phyloP scores from a whole-genome alignment of 2,329 filamentous ascomycete genomes.

The Didymella exigua region DNA sequence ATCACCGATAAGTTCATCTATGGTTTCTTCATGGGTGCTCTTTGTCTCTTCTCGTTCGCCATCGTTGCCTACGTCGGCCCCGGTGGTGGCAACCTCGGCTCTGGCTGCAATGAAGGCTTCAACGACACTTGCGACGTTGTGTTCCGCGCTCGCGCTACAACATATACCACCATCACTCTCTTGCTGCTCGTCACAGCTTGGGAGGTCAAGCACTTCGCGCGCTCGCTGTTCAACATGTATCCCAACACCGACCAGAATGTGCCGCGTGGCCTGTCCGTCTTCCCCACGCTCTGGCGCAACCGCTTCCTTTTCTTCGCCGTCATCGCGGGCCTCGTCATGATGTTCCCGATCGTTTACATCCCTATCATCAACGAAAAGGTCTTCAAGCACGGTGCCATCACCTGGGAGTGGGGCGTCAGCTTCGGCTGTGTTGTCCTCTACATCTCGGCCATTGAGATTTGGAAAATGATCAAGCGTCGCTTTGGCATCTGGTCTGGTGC shows the following conservation, averaged over 20 bases:
- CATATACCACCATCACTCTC: slow-evolving; percentile 53
- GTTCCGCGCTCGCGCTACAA: slow-evolving; percentile 54
- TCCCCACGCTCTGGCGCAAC: slow-evolving; percentile 50
- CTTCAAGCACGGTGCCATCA: slow-evolving; percentile 52
- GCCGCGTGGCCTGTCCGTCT: slow-evolving; percentile 42
- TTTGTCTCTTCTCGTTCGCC: slow-evolving; percentile 53
- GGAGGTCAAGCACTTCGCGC: slow-evolving; percentile 55
- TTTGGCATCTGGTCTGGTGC: slow-evolving; percentile 44
- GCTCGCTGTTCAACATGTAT: slow-evolving; percentile 54
- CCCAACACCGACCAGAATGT: slow-evolving; percentile 34
- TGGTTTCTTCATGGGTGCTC: slow-evolving; percentile 53
- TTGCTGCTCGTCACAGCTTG: slow-evolving; percentile 55
- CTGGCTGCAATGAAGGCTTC: slow-evolving; percentile 53
- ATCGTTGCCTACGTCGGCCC: slow-evolving; percentile 52
- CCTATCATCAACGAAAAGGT: slow-evolving; percentile 54
- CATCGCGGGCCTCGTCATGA: slow-evolving; percentile 48
- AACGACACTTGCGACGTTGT: slow-evolving; percentile 51
- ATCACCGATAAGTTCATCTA: slow-evolving; percentile 57
- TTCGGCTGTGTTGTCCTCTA: slow-evolving; percentile 51
- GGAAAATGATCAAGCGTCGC: slow-evolving; percentile 53
- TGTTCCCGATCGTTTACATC: slow-evolving; percentile 55
- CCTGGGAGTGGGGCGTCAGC: slow-evolving; percentile 56
- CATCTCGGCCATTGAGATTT: slow-evolving; percentile 50
- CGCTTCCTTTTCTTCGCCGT: slow-evolving; percentile 54
- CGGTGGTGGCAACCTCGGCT: slow-evolving; percentile 51